Evolutionary conservation across 768 basidiomycete genomes (phyloP), one percentile per base, ranked within the genome.

Genomic region (Boletus coccyginus): DNA sequence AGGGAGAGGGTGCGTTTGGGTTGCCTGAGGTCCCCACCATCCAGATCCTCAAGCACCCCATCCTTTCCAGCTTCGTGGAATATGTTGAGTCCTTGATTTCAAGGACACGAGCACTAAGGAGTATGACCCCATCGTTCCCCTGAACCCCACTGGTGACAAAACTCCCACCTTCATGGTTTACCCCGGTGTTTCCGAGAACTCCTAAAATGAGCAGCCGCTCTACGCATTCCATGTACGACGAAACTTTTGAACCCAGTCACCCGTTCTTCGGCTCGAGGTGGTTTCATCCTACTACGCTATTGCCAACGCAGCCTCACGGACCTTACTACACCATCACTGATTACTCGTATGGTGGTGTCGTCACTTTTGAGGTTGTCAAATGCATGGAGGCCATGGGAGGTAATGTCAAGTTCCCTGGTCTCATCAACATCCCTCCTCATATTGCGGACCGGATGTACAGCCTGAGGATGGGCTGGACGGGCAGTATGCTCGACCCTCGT

Each of bases 151-250:
- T 0, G 52, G 53, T 5, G 35, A 47, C 46, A 53, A 75, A 62
- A 74, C 77, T 0, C 77, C 77, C 2, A 63, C 77, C 36, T 78
- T 76, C 62, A 70, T 78, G 60, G 68, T 78, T n/a, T 77, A 75
- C 58, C 66, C 78, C 9, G 76, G n/a, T n/a, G n/a, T n/a, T n/a
- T n/a, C 77, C 2, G 73, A 73, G 19, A 69, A 68, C 38, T 70
- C 78, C 51, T 67, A 67, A 13, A 72, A 74, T 32, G 75, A 78
- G 14, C 71, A 77, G 0, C 77, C 77, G 5, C 67, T 78, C 41
- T 78, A 78, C 54, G 77, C 77, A 4, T 66, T 78, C 45, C 77
- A 76, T 27, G 77, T 77, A 2, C 70, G 74, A n/a, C 77, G 77
- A n/a, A n/a, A n/a, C n/a, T 10, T 77, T 78, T 56, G 77, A 78